Evolutionary conservation across 2,329 filamentous ascomycete species (phyloP), one percentile per base, ranked within the genome.

Genomic region (Pseudogymnoascus sp.): DNA sequence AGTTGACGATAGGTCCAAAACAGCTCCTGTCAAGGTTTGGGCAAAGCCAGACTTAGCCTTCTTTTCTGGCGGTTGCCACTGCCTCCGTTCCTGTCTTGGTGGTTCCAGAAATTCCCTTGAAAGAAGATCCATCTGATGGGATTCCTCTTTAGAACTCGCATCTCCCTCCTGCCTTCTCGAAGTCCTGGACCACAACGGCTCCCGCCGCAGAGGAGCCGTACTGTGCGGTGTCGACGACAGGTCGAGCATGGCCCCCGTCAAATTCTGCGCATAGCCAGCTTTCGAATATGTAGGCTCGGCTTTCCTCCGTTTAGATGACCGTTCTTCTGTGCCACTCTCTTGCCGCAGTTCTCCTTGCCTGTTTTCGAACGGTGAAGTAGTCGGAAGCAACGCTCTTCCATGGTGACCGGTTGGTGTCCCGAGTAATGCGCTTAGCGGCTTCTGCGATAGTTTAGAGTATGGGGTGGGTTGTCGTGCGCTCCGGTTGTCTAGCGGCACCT

Each of bases 351-450:
- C 31, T 7, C 69, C 59, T 70, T 80, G 78, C 38, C 81, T 77
- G 62, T 83, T 76, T 67, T 91, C 88, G 65, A 85, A 91, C 0
- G 89, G 88, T 0, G 88, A 90, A 61, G 81, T 80, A 7, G 71
- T 75, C 0, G 84, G 81, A 3, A 87, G 70, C 2, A 78, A 67
- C 2, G 87, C 82, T 69, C 87, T 86, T 0, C 86, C 86, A 69
- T 86, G 80, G 7, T 84, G 82, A 0, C 86, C 83, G 62, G 82
- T 86, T 10, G 84, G 84, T 1, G 84, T 85, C 1, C 87, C 87
- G 29, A 92, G 79, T 13, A 91, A 69, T 60, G 86, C 80, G 68
- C 85, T 86, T 33, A 89, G 72, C 3, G 85, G 83, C 67, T 82
- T 83, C 29, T 83, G 83, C 53, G 80, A 81, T 40, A 79, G 71